Percentiles rank a stretch among this genome's conserved stretches.
Conservation (phyloP, 2,329 filamentous ascomycete species). For the Aureobasidium leucospermi region DNA sequence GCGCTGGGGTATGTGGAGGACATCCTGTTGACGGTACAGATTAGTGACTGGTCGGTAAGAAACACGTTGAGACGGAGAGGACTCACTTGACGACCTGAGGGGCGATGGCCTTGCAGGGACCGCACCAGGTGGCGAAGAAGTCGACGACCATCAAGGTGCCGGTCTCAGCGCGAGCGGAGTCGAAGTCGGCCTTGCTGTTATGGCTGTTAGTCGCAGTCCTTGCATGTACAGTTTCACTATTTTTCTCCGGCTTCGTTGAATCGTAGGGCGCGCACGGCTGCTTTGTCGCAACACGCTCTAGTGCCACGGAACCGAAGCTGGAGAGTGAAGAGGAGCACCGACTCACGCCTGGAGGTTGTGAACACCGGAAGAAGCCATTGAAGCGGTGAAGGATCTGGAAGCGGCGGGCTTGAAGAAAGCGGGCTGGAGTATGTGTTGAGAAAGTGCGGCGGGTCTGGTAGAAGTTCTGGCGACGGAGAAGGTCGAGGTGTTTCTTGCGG, state of each 20-base stretch:
- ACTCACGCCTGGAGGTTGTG: slow-evolving; percentile 43
- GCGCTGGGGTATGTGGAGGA: slow-evolving; percentile 53
- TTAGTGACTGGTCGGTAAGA: slow-evolving; percentile 16
- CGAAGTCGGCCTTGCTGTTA: slow-evolving; percentile 53
- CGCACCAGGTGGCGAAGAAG: slow-evolving; percentile 86
- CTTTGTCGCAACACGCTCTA: background rate
- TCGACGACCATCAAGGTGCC: slow-evolving; percentile 69
- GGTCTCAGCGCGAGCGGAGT: slow-evolving; percentile 43
- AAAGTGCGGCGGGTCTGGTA: slow-evolving; percentile 9
- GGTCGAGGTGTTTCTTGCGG: slow-evolving; percentile 15
- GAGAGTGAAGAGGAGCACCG: background rate
- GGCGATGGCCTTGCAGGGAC: slow-evolving; percentile 86
- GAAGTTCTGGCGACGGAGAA: slow-evolving; percentile 4
- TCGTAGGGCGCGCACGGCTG: background rate
- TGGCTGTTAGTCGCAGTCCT: background rate
- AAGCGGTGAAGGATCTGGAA: slow-evolving; percentile 33
- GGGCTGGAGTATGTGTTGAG: slow-evolving; percentile 14
- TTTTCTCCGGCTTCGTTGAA: background rate
- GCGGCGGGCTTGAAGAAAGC: slow-evolving; percentile 18
- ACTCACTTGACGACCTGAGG: slow-evolving; percentile 63
- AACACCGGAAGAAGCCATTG: slow-evolving; percentile 41
- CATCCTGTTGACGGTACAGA: slow-evolving; percentile 38
- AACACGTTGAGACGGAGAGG: background rate
- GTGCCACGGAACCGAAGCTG: background rate
- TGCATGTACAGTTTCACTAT: background rate